Base-by-base conservation (phyloP, 805 yeast species). In the Kuraishia cidri region DNA sequence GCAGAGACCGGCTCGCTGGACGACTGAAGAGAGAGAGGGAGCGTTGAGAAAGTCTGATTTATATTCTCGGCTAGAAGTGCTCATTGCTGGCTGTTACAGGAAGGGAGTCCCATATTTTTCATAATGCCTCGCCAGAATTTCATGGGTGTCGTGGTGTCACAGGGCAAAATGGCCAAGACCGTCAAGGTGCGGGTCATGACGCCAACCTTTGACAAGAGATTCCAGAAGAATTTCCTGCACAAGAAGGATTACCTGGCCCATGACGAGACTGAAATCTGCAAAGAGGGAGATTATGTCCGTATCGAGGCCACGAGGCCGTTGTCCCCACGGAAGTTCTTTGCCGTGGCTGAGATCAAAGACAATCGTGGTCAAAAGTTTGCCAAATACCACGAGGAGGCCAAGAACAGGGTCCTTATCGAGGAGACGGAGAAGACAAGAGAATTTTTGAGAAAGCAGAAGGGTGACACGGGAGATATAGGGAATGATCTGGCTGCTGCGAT, bases 131-230 rank as follows among this genome's bases (percentile, higher is more conserved):
- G 87, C 60, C 95, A 85, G 48, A 84, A 85, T 52, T 85, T 88
- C 50, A 62, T 86, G 30, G 98, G 98, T 29, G 77, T 86, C 58
- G 97, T 90, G 45, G 78, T 87, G 21, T 86, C 96, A 32, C 97
- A 88, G 52, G 97, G 97, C 27, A 86, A 86, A 56, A 92, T 88
- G 96, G 71, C 72, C 59, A 92, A 90, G 64, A 90, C 97, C 37
- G 87, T 90, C 41, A 88, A 87, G 62, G 97, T 90, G 38, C 73
- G 95, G 39, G 88, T 90, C 21, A 80, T 82, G 52, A 77, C 77
- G 29, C 78, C 77, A 48, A 72, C 73, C 27, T 85, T 78, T 64
- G 81, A 86, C 56, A 71, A 71, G 37, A 61, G 66, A 38, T 71
- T 84, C 41, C 81, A 82, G 53, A 83, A 82, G 59, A 85, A 84